Base-by-base conservation (phyloP, 352 stramenopile species). In the Phytophthora meadii region DNA sequence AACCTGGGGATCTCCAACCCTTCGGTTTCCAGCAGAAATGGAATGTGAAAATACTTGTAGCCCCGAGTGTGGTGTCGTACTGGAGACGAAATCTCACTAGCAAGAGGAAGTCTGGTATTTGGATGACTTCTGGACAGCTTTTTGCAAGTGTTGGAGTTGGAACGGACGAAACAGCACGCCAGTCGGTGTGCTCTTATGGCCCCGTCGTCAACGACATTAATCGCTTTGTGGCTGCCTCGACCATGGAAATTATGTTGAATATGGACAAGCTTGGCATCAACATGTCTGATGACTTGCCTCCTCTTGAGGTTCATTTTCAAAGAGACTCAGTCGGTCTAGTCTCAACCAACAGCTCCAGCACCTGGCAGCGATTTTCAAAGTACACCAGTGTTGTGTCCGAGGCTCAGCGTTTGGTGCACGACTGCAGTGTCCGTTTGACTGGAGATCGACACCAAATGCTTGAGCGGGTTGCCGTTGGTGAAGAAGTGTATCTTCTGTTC, bases 41-140 rank as follows among this genome's bases (percentile, higher is more conserved):
- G 47, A 72, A 65, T 44, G 54, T 85, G 3, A 94, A 94, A 54
- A n/a, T 94, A 7, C 69, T 94, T 32, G 39, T 94, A 25, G 82
- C 81, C 49, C 81, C 78, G 48, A 90, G 82, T 50, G 41, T 92
- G 7, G 55, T 84, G 32, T 92, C 83, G 25, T 72, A 84, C n/a
- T 93, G 82, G 79, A 70, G 68, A 54, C 66, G 54, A 47, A 63
- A 69, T 54, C 24, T 40, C 3, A 63, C 11, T 10, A 63, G 36
- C 28, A n/a, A 50, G 32, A 5, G 39, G 48, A 46, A 46, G 42
- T 70, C 65, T 51, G 72, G 72, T 19, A 41, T 84, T 41, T 94
- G 83, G 83, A 32, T 82, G 28, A 70, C 71, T 5, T 78, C 79
- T 40, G 84, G 84, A 5, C 80, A 94, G 65, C 41, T 88, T 46